These are phyloP conservation scores for Nematocida sp. DNA, from an alignment of 371 early-diverging fungal species.

Conservation along the genomic window DNA sequence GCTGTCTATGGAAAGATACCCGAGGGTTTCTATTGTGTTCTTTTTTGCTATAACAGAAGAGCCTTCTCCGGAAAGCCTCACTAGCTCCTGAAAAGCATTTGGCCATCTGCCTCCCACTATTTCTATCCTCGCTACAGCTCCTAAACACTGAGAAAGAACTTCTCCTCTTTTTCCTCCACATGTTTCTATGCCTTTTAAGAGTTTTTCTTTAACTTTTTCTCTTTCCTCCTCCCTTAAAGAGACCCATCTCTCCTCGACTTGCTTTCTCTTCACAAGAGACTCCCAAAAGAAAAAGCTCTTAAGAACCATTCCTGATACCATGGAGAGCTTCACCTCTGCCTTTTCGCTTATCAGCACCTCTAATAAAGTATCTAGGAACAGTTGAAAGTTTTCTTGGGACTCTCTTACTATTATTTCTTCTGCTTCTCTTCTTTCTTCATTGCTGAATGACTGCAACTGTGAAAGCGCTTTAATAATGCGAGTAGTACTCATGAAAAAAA, in stretches of 20 bases:
- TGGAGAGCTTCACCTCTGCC: not conserved
- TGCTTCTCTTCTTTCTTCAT: constrained; percentile 37
- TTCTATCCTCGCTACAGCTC: constrained; percentile 41
- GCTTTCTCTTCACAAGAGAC: constrained; percentile 32
- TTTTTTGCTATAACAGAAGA: not conserved
- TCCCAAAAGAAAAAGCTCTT: constrained; percentile 51
- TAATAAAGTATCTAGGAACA: not conserved
- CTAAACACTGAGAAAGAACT: constrained; percentile 42
- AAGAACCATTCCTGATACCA: constrained; percentile 33
- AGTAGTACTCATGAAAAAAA: not conserved
- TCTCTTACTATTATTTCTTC: constrained; percentile 12
- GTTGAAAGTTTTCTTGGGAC: constrained; percentile 5
- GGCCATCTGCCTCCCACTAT: constrained; percentile 32
- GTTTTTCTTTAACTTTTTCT: constrained; percentile 1
- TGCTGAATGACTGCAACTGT: constrained; percentile 11
- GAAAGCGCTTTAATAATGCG: constrained; percentile 11
- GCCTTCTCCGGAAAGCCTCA: not conserved
- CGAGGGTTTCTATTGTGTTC: constrained; percentile 39
- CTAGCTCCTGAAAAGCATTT: constrained; percentile 13
- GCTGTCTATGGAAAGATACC: constrained; percentile 38
- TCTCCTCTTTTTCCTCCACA: constrained; percentile 21
- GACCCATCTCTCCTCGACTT: constrained; percentile 27
- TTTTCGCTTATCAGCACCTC: constrained; percentile 1
- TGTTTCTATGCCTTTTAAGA: not conserved
- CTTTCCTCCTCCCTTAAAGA: constrained; percentile 8